Conservation (phyloP, 805 yeast genomes). For the Cyberlindnera bimundalis region DNA sequence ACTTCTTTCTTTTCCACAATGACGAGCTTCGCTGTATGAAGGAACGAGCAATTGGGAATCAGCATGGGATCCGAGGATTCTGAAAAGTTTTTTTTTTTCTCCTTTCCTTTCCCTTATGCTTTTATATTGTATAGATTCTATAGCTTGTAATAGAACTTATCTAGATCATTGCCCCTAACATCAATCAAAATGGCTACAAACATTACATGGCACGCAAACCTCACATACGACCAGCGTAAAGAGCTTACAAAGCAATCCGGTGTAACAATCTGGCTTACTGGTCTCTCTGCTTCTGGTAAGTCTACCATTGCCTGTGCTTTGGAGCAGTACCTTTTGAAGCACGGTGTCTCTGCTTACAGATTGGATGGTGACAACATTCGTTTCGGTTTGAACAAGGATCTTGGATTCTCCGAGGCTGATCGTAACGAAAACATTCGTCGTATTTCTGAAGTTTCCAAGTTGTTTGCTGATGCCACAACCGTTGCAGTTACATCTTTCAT, state of each 20-base stretch:
- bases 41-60: background rate
- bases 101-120: background rate
- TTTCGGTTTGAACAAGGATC: slow-evolving; percentile 91
- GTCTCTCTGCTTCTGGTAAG: slow-evolving; percentile 92
- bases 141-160: too few species aligned
- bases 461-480: slow-evolving; percentile 90
- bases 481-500: slow-evolving; percentile 90
- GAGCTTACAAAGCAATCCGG: slow-evolving; percentile 75
- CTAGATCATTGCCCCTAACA: too few species aligned
- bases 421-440: slow-evolving; percentile 94
- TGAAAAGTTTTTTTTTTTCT: background rate
- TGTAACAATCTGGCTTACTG: slow-evolving; percentile 92
- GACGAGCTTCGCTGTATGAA: slow-evolving; percentile 5
- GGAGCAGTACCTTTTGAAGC: slow-evolving; percentile 73
- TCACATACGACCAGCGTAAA: slow-evolving; percentile 79
- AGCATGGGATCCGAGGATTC: too few species aligned
- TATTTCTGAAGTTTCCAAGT: slow-evolving; percentile 89
- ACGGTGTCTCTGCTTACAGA: slow-evolving; percentile 74
- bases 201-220: slow-evolving; percentile 93
- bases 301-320: slow-evolving; percentile 88
- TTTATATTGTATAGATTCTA: too few species aligned
- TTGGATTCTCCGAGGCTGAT: slow-evolving; percentile 89
- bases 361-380: slow-evolving; percentile 93
- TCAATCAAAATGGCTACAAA: slow-evolving; percentile 78
- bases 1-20: slow-evolving; percentile 8